A percentile compares a stretch with the other conserved stretches of the same genome.
phyloP scores from a whole-genome alignment of 2,329 filamentous ascomycete species.

The Cladosporium velox region DNA sequence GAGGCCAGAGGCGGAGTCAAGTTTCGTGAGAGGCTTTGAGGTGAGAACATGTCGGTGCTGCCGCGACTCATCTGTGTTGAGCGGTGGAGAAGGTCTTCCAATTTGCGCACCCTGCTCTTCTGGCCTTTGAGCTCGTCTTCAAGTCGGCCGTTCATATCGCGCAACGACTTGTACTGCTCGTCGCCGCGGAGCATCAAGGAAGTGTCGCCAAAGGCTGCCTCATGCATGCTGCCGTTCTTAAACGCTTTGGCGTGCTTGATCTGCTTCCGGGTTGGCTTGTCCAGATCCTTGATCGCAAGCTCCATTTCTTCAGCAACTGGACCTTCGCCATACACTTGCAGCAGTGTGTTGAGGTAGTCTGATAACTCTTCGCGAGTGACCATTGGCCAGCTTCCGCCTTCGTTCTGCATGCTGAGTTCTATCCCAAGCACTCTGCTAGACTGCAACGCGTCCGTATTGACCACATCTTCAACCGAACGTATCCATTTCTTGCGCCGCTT shows the following conservation, averaged over 20 bases:
- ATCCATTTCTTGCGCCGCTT: conserved; percentile 89
- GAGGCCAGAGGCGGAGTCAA: conserved; percentile 26
- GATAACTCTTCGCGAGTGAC: conserved; percentile 75
- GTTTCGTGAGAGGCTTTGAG: conserved; percentile 29
- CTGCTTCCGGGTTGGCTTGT: conserved; percentile 81
- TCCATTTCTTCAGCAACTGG: conserved; percentile 69
- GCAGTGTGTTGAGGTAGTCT: conserved; percentile 68
- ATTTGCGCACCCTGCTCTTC: conserved; percentile 84
- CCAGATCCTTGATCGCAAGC: conserved; percentile 76
- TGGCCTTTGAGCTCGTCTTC: conserved; percentile 73
- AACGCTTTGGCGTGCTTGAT: conserved; percentile 87
- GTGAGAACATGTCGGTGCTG: conserved; percentile 39
- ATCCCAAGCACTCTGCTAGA: conserved; percentile 68
- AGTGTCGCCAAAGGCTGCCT: conserved; percentile 82
- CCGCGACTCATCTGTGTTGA: conserved; percentile 63
- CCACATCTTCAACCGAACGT: conserved; percentile 76
- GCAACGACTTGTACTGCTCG: conserved; percentile 66
- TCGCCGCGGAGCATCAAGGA: conserved; percentile 84
- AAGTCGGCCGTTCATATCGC: conserved; percentile 58
- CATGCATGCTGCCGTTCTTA: conserved; percentile 93
- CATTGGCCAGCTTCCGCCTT: conserved; percentile 78
- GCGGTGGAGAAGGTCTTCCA: conserved; percentile 89
- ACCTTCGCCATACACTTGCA: conserved; percentile 65
- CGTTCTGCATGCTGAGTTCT: conserved; percentile 80
- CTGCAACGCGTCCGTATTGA: conserved; percentile 66